Base-by-base conservation (phyloP, 805 yeast species). In the Myxozyma mucilagina region DNA sequence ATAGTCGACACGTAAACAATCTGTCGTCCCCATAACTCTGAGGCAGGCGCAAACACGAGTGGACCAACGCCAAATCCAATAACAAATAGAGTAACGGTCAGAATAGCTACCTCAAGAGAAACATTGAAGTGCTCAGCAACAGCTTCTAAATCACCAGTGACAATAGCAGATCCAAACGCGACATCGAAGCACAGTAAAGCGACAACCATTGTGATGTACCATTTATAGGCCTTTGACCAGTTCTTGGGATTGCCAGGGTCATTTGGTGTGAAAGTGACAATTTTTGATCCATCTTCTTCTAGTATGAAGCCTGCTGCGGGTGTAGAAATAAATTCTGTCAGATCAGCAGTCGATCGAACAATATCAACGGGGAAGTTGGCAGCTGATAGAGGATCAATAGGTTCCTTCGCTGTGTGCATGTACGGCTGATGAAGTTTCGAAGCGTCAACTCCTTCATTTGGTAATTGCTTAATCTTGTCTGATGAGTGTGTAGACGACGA, bases 131-230 rank as follows among this genome's bases (percentile, higher is more conserved):
- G 72, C 3, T 66, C 72, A 71, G 74, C 73, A 35, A 85, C 77
- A 41, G 83, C 80, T 0, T 78, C 79, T 1, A 85, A 76, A n/a
- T 85, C 87, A 65, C 85, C 79, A 1, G 89, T 80, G 79, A 86
- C 87, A 50, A 83, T 78, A 0, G 91, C 87, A 0, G 91, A 86
- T 5, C 87, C 82, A 73, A 87, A 79, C 0, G 91, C 86, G 42
- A 86, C 83, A 56, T 83, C 79, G 58, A 86, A 77, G 47, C 89
- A 81, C 5, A 85, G 76, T 11, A 76, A 10, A 0, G 89, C 84
- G 8, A 85, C 77, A 9, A 83, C 74, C 45, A 78, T 47, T 0
- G 90, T 80, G 39, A 85, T 77, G 48, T 75, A 69, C 84, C 88
- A 84, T 71, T 86, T 87, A 53, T 81, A 77, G 68, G 75, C 69